phyloP scores from a whole-genome alignment of 164 flowering plant species.

The Liriodendron chinense region DNA sequence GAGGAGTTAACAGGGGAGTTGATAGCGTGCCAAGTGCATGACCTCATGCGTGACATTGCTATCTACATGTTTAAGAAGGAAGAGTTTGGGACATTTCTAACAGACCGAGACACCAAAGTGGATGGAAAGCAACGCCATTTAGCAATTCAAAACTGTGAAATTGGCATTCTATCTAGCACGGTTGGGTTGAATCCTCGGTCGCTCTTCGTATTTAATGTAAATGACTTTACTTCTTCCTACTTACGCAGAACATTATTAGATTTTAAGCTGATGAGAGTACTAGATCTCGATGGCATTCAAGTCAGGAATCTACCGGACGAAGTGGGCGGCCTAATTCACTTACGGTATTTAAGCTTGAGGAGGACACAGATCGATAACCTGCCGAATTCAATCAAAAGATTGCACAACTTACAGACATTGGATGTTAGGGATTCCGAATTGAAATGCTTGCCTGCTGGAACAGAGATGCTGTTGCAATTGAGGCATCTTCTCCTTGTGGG shows the following conservation, averaged over 20 bases:
- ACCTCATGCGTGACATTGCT: slow-evolving; percentile 4
- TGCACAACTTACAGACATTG: slow-evolving; percentile 13
- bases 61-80: neutral
- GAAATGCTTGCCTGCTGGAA: neutral
- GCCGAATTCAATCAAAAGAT: neutral
- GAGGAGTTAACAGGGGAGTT: neutral
- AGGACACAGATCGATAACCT: neutral
- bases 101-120: neutral
- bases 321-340: slow-evolving; percentile 12
- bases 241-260: neutral
- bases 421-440: slow-evolving; percentile 4
- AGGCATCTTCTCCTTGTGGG: slow-evolving; percentile 4
- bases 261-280: slow-evolving; percentile 7
- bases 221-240: neutral
- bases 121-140: neutral
- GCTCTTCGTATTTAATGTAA: neutral
- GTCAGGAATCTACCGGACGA: slow-evolving; percentile 12
- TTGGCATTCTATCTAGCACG: neutral
- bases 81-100: neutral
- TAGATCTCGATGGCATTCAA: slow-evolving; percentile 1
- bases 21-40: neutral
- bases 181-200: neutral
- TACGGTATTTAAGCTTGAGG: slow-evolving; percentile 13
- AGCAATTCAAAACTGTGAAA: neutral
- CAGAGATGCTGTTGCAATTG: neutral